A percentile compares a stretch with the other conserved stretches of the same genome.
These are phyloP conservation scores for Gentiana straminea DNA, from an alignment of 257 asterid genomes.

Conservation along the genomic window DNA sequence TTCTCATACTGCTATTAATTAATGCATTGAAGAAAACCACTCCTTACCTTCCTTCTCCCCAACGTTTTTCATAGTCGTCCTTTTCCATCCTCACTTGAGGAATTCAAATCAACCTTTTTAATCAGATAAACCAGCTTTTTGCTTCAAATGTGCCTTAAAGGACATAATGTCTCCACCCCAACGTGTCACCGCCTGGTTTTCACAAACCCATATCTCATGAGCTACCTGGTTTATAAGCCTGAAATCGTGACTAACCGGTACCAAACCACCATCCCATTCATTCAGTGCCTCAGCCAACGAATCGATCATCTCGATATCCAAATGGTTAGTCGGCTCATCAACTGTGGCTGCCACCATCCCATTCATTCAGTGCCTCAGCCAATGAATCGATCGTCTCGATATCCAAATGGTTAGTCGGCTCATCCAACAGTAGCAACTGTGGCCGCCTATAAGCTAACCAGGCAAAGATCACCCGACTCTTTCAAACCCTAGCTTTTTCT, in stretches of 20 bases:
- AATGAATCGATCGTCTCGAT: conserved; percentile 91
- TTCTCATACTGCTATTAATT: no score
- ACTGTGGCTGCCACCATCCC: conserved; percentile 99
- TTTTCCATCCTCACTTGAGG: no score
- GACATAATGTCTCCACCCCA: conserved; percentile 96
- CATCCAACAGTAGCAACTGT: conserved; percentile 77
- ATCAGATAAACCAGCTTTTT: conserved; percentile 51
- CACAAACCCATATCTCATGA: conserved; percentile 95
- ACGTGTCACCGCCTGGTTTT: conserved; percentile 66
- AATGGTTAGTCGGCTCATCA: no score
- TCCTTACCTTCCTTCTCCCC: no score
- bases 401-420: conserved; percentile 97
- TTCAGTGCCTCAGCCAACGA: no score
- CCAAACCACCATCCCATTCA: no score
- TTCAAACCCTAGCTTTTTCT: no score
- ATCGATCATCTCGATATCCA: no score
- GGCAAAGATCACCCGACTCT: conserved; percentile 80
- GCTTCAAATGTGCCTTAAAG: conserved; percentile 75
- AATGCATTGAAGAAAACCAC: no score
- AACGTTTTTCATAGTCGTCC: no score
- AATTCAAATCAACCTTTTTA: not conserved
- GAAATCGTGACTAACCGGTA: conserved; percentile 93
- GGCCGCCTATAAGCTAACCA: conserved; percentile 96
- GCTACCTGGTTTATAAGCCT: conserved; percentile 99
- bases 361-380: conserved; percentile 91